Percentiles rank a stretch among this genome's conserved stretches.
Evolutionary conservation across 176 grass and related monocot species (phyloP).

Genomic region (Carex pumila): DNA sequence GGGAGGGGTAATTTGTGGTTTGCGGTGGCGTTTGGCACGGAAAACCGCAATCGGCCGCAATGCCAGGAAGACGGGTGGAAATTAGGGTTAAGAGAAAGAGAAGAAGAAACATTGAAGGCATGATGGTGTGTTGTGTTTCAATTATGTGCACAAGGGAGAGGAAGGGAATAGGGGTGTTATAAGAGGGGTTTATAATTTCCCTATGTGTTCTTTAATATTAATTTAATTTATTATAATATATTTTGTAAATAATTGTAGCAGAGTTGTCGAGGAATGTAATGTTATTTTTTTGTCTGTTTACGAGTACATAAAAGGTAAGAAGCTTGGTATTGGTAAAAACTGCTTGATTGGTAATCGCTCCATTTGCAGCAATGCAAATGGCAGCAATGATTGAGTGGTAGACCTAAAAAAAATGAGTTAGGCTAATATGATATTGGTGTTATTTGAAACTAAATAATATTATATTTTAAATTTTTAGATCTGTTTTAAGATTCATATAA

Average conservation of each 20-base stretch:
- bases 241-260: neutral
- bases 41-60: constrained; percentile 42
- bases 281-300: neutral
- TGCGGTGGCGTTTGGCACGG: constrained; percentile 52
- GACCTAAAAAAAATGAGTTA: no score
- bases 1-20: constrained; percentile 18
- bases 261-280: neutral
- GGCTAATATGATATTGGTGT: no score
- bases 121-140: neutral
- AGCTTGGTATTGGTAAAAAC: neutral
- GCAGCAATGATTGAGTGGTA: no score
- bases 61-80: neutral
- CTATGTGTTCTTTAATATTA: neutral
- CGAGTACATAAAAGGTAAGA: neutral
- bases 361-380: no score
- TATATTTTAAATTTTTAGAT: no score
- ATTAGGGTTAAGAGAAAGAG: constrained; percentile 29
- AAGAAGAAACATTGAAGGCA: constrained; percentile 6
- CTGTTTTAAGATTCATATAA: no score
- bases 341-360: no score
- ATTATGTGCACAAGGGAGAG: neutral
- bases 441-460: no score
- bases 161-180: neutral
- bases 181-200: neutral
- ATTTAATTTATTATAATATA: neutral